Evolutionary conservation across 441 rosid genomes (phyloP), one percentile per base, ranked within the genome.

Genomic region (Adansonia gregorii): DNA sequence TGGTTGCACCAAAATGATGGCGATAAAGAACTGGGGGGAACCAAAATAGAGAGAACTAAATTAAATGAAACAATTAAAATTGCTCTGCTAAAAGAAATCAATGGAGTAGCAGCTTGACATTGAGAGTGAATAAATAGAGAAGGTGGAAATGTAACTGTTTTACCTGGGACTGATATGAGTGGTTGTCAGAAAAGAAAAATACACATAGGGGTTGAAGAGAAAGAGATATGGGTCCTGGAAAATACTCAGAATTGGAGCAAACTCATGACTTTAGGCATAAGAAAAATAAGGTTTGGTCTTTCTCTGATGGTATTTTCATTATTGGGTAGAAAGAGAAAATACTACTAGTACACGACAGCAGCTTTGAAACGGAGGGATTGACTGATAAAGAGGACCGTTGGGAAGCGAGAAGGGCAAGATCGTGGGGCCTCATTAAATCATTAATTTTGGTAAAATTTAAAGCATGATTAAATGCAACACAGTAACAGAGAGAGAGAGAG

Each of bases 101-200:
- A 67, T 67, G 58, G 68, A 64, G 80, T 55, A 65, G 72, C 39
- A 56, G 58, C 72, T 56, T 61, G 78, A 48, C 45, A 22, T 41
- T 59, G 27, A 77, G 56, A 51, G 78, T 69, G 75, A 83, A 69
- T 85, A 85, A 85, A 87, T 86, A 20, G 56, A 67, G 88, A 83
- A 79, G 78, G 70, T 41, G 70, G 81, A 84, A 78, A 76, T 48
- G 73, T 49, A 69, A 69, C 35, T 76, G 80, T 58, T 39, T 39
- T 80, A 80, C 82, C 80, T 87, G 87, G 87, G 88, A 84, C 85
- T 77, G 77, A 86, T 83, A 74, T 83, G 84, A 82, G 78, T 83
- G 88, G 79, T 81, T 80, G 81, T 74, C 74, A 72, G 48, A 27
- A 64, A 56, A 61, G 74, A 17, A 4, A 51, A 78, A 63, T 49